Evolutionary conservation across 345 rosid species (phyloP).

Genomic region (Alliaria petiolata): DNA sequence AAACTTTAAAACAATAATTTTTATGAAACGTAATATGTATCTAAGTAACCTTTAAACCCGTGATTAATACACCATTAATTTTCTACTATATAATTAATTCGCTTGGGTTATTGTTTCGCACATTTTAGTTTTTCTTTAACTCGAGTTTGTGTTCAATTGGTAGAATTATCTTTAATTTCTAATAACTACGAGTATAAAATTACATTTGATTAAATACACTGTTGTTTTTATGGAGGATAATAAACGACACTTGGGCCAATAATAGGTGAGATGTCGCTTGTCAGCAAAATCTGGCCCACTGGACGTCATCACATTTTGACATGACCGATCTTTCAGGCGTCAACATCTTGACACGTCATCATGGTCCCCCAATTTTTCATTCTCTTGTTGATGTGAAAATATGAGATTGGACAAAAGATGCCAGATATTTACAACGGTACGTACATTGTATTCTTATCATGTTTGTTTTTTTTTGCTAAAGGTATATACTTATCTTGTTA

Average conservation of each 20-base stretch:
- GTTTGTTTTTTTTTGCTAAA: no score
- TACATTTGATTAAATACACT: background rate
- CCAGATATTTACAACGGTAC: background rate
- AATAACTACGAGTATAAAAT: background rate
- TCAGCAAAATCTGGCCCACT: conserved; percentile 26
- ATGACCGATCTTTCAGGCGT: conserved; percentile 2
- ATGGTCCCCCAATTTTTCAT: background rate
- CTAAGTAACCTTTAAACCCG: background rate
- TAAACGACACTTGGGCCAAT: conserved; percentile 16
- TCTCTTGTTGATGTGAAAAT: conserved; percentile 1
- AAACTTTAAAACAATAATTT: no score
- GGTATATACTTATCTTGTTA: no score
- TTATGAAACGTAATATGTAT: no score
- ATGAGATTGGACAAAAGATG: background rate
- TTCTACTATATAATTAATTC: background rate
- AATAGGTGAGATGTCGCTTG: conserved; percentile 8
- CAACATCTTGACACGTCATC: conserved; percentile 24
- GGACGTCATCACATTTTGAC: conserved; percentile 10
- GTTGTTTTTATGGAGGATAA: background rate
- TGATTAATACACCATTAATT: background rate
- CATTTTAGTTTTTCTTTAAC: background rate
- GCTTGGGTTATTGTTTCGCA: background rate
- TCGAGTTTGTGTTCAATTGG: background rate
- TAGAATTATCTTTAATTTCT: background rate
- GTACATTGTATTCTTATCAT: background rate